Evolutionary conservation across 2,329 filamentous ascomycete genomes (phyloP).

Genomic region (Colletotrichum trifolii): DNA sequence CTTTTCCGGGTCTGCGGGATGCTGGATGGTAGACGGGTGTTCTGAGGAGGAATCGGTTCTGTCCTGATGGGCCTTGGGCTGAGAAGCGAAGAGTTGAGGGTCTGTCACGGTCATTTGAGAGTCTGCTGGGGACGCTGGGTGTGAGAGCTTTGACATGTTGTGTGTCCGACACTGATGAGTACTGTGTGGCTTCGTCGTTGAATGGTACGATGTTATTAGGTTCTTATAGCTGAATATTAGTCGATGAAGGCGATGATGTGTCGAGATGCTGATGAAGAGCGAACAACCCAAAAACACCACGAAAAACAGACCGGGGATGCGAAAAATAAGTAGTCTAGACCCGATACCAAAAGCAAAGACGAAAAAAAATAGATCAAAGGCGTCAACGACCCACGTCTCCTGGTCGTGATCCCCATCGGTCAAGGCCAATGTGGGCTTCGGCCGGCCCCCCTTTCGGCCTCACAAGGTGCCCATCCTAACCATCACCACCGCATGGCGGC

Average conservation of each 20-base stretch:
- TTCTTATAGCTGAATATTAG: background rate
- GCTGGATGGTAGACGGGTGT: constrained; percentile 8
- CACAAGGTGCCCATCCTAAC: background rate
- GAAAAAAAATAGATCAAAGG: constrained; percentile 8
- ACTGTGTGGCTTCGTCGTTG: background rate
- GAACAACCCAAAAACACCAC: background rate
- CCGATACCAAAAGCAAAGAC: background rate
- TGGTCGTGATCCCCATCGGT: constrained; percentile 20
- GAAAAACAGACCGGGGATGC: background rate
- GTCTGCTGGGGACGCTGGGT: constrained; percentile 18
- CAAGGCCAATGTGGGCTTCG: constrained; percentile 11
- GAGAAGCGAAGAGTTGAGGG: background rate
- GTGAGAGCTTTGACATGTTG: constrained; percentile 16
- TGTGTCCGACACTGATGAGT: background rate
- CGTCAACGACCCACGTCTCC: constrained; percentile 22
- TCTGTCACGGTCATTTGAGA: constrained; percentile 26
- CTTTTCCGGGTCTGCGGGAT: constrained; percentile 19
- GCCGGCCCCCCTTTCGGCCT: background rate
- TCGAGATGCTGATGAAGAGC: background rate
- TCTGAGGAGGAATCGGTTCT: constrained; percentile 26
- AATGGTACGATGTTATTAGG: no score
- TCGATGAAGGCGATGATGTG: background rate
- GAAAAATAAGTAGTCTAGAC: constrained; percentile 5
- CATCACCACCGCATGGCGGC: background rate
- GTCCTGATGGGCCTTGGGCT: constrained; percentile 11